These are phyloP conservation scores for Ascochyta clinopodiicola DNA, from an alignment of 2,329 filamentous ascomycete genomes.

Conservation along the genomic window DNA sequence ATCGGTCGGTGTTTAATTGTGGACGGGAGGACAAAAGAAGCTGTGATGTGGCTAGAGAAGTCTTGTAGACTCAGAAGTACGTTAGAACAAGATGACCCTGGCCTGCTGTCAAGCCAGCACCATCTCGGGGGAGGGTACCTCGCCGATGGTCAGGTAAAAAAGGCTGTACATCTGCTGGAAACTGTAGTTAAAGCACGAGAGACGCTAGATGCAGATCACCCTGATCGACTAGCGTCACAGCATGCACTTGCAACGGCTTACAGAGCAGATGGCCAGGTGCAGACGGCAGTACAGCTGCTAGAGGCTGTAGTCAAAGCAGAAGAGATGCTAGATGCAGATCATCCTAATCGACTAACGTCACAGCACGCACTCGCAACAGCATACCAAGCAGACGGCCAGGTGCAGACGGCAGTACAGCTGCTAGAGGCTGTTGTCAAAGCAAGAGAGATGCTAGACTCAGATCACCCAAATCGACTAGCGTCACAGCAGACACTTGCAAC, in stretches of 20 bases:
- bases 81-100: not conserved
- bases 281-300: constrained; percentile 15
- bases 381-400: constrained; percentile 8
- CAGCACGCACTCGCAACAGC: constrained; percentile 13
- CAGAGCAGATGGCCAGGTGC: constrained; percentile 7
- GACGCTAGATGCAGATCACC: too few species aligned
- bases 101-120: constrained; percentile 9
- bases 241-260: constrained; percentile 11
- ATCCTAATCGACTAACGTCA: not conserved
- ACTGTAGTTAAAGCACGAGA: too few species aligned
- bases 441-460: too few species aligned
- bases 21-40: constrained; percentile 6
- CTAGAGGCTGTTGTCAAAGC: not conserved
- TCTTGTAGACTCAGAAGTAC: not conserved
- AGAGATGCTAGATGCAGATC: too few species aligned
- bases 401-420: constrained; percentile 8
- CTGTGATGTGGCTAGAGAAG: constrained; percentile 7
- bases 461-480: not conserved
- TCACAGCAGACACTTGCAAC: constrained; percentile 14
- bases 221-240: constrained; percentile 7
- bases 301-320: not conserved
- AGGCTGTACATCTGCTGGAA: constrained; percentile 15
- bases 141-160: too few species aligned
- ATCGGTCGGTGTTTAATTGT: constrained; percentile 8
- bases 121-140: too few species aligned